Base-by-base conservation (phyloP, 306 rosid species). In the Cicer pinnatifidum region DNA sequence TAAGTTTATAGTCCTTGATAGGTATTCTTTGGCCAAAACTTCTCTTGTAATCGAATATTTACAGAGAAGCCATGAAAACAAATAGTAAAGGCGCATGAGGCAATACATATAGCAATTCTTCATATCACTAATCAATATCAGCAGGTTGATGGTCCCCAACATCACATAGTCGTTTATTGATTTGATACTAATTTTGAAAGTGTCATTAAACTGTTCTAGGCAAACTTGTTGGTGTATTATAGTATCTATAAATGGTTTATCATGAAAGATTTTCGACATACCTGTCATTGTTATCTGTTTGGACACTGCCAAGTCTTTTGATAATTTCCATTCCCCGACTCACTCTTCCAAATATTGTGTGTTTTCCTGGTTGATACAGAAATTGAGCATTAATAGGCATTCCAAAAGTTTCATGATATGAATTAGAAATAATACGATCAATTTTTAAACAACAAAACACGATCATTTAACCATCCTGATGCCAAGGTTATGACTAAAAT, bases 271-370 rank as follows among this genome's bases (percentile, higher is more conserved):
- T 51, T 51, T 72, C 78, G n/a, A 77, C 80, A 75, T 81, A 91
- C 99, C 99, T 88, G 72, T 94, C 99, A 76, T 57, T 94, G 84
- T 86, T 94, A 82, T 94, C 99, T 50, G 99, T 94, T 81, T 91
- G 99, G 76, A 94, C 88, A 52, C 97, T 94, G 73, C 97, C 97
- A 72, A 94, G 99, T 80, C 96, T 87, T 84, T 91, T 94, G 87
- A 94, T 87, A 58, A 91, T 87, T 82, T 94, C 97, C 99, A 94
- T 94, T 71, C 99, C 99, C 57, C 19, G 63, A 66, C 93, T 83
- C 17, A 91, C 90, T 84, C 99, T 86, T 79, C 97, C 99, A 72
- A 94, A 94, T 80, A 94, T 90, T 71, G 99, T 88, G 84, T 94
- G 99, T 37, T 94, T 94, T 75, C 99, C 97, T 94, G 90, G 65